phyloP scores from a whole-genome alignment of 1,139 yeast species.

The Kodamaea ohmeri region DNA sequence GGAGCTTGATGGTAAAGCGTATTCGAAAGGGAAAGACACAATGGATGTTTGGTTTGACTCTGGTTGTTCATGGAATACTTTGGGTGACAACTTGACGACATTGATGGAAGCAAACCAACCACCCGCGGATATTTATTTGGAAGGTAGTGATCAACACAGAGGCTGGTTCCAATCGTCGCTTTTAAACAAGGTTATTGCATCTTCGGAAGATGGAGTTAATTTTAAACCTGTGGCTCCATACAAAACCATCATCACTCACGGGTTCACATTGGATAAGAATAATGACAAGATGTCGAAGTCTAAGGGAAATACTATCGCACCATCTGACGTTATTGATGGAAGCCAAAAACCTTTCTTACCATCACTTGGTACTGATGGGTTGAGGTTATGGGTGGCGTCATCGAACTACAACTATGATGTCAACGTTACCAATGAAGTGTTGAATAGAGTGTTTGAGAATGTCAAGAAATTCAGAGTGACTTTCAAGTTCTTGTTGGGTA shows the following conservation, averaged over 20 bases:
- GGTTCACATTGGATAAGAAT: constrained; percentile 82
- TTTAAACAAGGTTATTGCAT: constrained; percentile 66
- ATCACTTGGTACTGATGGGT: constrained; percentile 85
- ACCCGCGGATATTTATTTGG: constrained; percentile 78
- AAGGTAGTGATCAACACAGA: constrained; percentile 96
- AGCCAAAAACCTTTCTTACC: constrained; percentile 55
- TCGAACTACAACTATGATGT: constrained; percentile 84
- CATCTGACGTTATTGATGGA: constrained; percentile 66
- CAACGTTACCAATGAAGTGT: constrained; percentile 66
- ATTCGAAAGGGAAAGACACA: constrained; percentile 75
- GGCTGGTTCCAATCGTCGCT: constrained; percentile 99
- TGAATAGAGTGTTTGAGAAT: constrained; percentile 74
- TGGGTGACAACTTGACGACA: constrained; percentile 37
- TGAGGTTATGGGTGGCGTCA: constrained; percentile 88
- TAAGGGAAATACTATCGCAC: constrained; percentile 76
- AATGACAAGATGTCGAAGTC: constrained; percentile 95
- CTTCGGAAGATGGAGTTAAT: constrained; percentile 28
- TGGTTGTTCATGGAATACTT: constrained; percentile 86
- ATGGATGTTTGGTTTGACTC: constrained; percentile 99
- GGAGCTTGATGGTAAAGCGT: constrained; percentile 36
- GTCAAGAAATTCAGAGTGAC: constrained; percentile 82
- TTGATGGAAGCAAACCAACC: constrained; percentile 26
- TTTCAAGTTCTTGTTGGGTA: constrained; percentile 77
- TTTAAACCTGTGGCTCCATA: constrained; percentile 65
- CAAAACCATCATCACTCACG: constrained; percentile 80